These are phyloP conservation scores for Oxyria digyna DNA, from an alignment of 148 eudicot species.

Conservation along the genomic window DNA sequence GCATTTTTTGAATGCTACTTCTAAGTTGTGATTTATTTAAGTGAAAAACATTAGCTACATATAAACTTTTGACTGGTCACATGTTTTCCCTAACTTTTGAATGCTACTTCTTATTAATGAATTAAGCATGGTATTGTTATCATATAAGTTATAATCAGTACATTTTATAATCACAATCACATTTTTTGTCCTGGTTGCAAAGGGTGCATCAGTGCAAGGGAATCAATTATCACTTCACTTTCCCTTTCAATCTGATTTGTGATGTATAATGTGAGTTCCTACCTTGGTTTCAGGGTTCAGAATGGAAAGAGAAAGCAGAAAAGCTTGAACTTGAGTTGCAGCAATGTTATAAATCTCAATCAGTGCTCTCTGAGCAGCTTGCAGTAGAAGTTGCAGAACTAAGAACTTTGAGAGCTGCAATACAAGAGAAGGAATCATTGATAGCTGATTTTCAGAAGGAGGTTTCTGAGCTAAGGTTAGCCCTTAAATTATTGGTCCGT, in stretches of 20 bases:
- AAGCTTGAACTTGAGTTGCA: conserved; percentile 83
- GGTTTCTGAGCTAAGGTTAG: conserved; percentile 57
- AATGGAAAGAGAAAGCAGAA: conserved; percentile 97
- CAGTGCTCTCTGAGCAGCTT: conserved; percentile 83
- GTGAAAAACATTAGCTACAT: neutral
- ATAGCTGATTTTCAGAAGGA: conserved; percentile 33
- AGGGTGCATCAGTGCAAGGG: neutral
- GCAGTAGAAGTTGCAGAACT: conserved; percentile 91
- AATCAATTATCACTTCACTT: neutral
- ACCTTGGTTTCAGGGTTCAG: conserved; percentile 54
- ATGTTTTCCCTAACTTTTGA: neutral
- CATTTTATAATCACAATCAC: neutral
- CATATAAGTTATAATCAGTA: neutral
- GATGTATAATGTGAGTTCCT: neutral
- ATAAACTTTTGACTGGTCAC: neutral
- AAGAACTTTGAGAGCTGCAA: conserved; percentile 55
- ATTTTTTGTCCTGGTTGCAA: neutral
- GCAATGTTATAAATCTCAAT: conserved; percentile 95
- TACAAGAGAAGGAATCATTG: conserved; percentile 54
- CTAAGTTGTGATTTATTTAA: neutral
- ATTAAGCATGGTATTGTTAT: neutral
- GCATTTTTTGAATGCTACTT: neutral
- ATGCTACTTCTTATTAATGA: neutral
- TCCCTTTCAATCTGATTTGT: neutral
- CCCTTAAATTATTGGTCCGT: neutral